Base-by-base conservation (phyloP, 441 rosid species). In the Erodium moschatum region DNA sequence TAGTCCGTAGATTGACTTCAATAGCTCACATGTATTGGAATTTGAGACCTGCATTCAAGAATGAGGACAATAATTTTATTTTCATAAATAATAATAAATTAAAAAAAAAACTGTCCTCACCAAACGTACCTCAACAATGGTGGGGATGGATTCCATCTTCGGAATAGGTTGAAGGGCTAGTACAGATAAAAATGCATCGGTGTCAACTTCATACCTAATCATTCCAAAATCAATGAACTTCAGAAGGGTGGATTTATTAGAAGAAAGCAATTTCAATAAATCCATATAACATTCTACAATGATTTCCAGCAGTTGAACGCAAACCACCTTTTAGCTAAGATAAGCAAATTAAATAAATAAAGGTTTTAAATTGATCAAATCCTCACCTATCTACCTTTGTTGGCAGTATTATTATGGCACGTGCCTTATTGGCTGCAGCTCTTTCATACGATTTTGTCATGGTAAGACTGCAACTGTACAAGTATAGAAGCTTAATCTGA, bases 391-490 rank as follows among this genome's bases (percentile, higher is more conserved):
- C 96, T 74, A 88, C 90, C 75, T 85, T 85, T 9, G 90, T 82
- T 73, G 98, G 93, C 80, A 93, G 79, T 78, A 93, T 86, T 66
- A 93, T 87, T 79, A 93, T 85, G 70, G 97, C 91, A 76, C 96
- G 95, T 11, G 97, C 98, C 82, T 76, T 84, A 74, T 70, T 71
- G 58, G 96, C 97, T 19, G 98, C 97, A 75, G 97, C 96, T 79
- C 96, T 83, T 80, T 91, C 93, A 72, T 85, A 91, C 72, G 98
- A 89, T 79, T 85, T 93, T 60, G 98, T 93, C 72, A 91, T 76
- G 85, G 79, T 91, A 75, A 93, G 90, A 82, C 92, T 86, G 80
- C 98, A 93, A 83, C 98, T 93, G 92, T 69, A 78, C 80, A 84
- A 76, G 44, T 40, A 73, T 56, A 73, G 75, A 77, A 77, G 64